phyloP scores from a whole-genome alignment of 2,329 filamentous ascomycete species.

The Neofusicoccum parvum region DNA sequence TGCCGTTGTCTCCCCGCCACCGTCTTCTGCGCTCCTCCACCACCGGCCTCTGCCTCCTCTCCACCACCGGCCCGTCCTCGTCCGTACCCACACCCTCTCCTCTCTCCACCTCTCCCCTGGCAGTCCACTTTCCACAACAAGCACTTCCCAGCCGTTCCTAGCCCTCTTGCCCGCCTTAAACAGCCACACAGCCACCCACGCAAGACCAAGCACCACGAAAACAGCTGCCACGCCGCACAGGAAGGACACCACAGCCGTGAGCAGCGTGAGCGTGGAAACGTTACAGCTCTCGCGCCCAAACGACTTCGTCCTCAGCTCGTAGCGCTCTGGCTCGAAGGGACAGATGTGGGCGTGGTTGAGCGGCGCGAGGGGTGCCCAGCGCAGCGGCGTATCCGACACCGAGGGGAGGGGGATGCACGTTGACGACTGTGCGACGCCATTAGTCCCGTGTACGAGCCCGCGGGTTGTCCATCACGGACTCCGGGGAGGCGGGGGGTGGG shows the following conservation, averaged over 20 bases:
- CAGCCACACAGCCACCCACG: conserved; percentile 30
- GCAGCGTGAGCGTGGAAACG: conserved; percentile 49
- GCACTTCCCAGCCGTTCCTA: conserved; percentile 27
- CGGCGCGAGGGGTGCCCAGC: conserved; percentile 45
- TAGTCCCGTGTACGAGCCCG: not conserved
- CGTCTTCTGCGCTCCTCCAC: conserved; percentile 28
- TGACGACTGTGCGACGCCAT: conserved; percentile 32
- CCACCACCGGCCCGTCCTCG: conserved; percentile 23
- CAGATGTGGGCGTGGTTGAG: conserved; percentile 36
- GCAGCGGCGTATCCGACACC: conserved; percentile 26
- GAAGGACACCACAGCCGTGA: conserved; percentile 47
- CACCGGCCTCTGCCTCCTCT: conserved; percentile 24
- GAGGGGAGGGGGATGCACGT: conserved; percentile 47
- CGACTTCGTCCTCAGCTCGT: conserved; percentile 47
- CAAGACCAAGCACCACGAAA: conserved; percentile 29
- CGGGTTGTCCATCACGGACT: not conserved
- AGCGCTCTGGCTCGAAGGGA: conserved; percentile 44
- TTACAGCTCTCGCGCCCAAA: conserved; percentile 43
- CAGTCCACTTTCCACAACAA: not conserved
- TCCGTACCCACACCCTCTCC: conserved; percentile 26
- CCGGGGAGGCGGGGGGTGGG: not conserved
- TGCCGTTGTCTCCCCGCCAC: conserved; percentile 28
- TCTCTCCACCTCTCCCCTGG: conserved; percentile 2
- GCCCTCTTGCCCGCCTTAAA: conserved; percentile 25
- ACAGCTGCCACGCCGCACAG: conserved; percentile 45